A percentile compares a stretch with the other conserved stretches of the same genome.
These are phyloP conservation scores for Datura wrightii DNA, from an alignment of 257 asterid species.

Conservation along the genomic window DNA sequence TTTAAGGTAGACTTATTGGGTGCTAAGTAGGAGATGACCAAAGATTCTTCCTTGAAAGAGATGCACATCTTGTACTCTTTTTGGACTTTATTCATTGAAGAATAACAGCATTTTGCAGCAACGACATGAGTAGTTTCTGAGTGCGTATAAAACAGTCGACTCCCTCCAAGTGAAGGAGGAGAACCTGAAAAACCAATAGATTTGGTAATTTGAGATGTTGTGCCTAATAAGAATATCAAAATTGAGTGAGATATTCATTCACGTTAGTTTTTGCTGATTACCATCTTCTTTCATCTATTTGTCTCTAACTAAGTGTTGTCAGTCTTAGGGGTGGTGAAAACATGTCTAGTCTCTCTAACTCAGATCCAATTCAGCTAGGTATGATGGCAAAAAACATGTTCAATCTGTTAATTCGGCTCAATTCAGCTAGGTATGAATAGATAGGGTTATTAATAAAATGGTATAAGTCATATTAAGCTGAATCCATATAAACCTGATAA, in stretches of 20 bases:
- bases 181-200: not conserved
- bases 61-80: not conserved
- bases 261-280: too few relatives aligned
- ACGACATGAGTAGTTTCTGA: not conserved
- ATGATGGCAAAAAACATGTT: too few relatives aligned
- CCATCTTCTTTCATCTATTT: too few relatives aligned
- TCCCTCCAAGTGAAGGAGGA: not conserved
- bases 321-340: too few relatives aligned
- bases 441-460: too few relatives aligned
- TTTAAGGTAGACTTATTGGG: constrained; percentile 10
- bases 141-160: not conserved
- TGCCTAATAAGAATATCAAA: not conserved
- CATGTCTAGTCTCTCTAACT: too few relatives aligned
- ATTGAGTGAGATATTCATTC: not conserved
- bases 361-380: too few relatives aligned
- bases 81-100: not conserved
- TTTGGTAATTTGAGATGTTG: not conserved
- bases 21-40: not conserved
- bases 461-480: too few relatives aligned
- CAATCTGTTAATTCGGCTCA: too few relatives aligned
- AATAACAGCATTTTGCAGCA: not conserved
- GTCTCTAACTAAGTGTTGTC: too few relatives aligned
- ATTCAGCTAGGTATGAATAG: too few relatives aligned
- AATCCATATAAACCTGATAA: too few relatives aligned
- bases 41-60: constrained; percentile 5